These are phyloP conservation scores for Ocimum tenuiflorum DNA, from an alignment of 257 asterid species.

Conservation along the genomic window DNA sequence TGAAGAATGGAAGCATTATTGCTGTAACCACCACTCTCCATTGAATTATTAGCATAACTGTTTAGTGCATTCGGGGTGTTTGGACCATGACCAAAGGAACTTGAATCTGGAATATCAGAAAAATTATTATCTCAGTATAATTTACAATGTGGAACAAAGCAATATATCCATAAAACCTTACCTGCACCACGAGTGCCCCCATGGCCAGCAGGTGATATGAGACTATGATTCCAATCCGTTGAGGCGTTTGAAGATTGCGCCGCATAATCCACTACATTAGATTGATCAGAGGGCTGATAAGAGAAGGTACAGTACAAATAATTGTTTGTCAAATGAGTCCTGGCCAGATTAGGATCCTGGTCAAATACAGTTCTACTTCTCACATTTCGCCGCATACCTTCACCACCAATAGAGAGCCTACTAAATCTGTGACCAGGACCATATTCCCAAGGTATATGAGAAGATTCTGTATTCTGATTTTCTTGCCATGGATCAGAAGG, in stretches of 20 bases:
- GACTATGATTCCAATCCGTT: conserved; percentile 44
- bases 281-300: conserved; percentile 32
- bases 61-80: conserved; percentile 30
- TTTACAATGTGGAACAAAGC: neutral
- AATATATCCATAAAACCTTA: conserved; percentile 22
- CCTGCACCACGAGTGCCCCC: conserved; percentile 46
- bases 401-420: conserved; percentile 48
- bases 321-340: conserved; percentile 35
- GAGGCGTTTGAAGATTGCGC: conserved; percentile 43
- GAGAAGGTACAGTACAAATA: conserved; percentile 34
- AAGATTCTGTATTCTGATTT: conserved; percentile 47
- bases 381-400: conserved; percentile 55
- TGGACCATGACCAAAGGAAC: conserved; percentile 41
- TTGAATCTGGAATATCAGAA: conserved; percentile 40
- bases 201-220: conserved; percentile 36
- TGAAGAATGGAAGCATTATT: conserved; percentile 40
- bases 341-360: conserved; percentile 33
- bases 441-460: conserved; percentile 42
- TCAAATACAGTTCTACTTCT: conserved; percentile 55
- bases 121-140: conserved; percentile 14
- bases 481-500: conserved; percentile 51
- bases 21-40: conserved; percentile 37
- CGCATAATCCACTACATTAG: conserved; percentile 34
- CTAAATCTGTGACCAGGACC: conserved; percentile 44
- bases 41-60: conserved; percentile 37